Evolutionary conservation across 768 basidiomycete genomes (phyloP), one percentile per base, ranked within the genome.

Genomic region (Suillus discolor): DNA sequence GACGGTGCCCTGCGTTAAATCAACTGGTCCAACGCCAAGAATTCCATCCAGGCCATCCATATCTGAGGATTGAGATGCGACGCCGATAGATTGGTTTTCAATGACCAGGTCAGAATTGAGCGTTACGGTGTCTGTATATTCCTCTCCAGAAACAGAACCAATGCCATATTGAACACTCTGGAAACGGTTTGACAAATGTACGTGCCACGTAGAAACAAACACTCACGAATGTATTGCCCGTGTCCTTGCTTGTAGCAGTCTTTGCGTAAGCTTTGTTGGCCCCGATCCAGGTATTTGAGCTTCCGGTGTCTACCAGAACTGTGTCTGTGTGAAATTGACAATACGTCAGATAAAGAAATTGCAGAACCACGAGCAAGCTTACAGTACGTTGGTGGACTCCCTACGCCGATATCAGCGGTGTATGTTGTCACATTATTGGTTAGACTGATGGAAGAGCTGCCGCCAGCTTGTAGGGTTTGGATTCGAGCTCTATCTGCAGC

Each of bases 41-140:
- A 79, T 75, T 18, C 80, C 80, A 44, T 79, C 76, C 18, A 79
- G 69, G 11, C 70, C 71, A 61, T 72, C 73, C 15, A 75, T 76
- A 16, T 8, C 61, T 8, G 41, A 39, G 11, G 34, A 4, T 2
- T 63, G 23, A 0, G 68, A 42, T 1, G 80, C 78, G 51, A 71
- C 74, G 15, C 78, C 51, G 44, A 82, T 78, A 28, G 74, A 74
- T 70, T 83, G 82, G 0, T 68, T 60, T 3, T 25, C 51, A 47
- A 74, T 72, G 53, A 65, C 62, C 20, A 73, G 63, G 16, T 51
- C 61, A 57, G 63, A 57, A 9, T 57, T 62, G 18, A 73, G 61
- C 8, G 66, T 60, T 13, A 73, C 67, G 8, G 47, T 62, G 49
- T 71, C 72, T 34, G 49, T 63, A 44, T 66, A 72, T 65, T 73